Conservation (phyloP, 768 basidiomycete genomes). For the Xerocomus brunneocitrinus region DNA sequence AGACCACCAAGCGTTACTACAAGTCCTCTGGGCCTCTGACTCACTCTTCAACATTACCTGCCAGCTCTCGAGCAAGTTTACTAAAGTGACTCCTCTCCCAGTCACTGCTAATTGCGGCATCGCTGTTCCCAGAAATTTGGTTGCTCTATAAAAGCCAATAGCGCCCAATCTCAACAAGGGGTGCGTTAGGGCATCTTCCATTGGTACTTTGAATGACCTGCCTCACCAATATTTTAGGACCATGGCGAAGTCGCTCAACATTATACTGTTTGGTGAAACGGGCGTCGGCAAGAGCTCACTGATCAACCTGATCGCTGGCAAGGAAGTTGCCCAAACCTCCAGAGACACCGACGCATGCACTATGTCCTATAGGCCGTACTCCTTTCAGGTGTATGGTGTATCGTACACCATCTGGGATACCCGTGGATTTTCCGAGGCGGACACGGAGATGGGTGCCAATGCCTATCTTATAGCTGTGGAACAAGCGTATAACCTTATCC, state of each 20-base stretch:
- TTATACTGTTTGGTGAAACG: constrained; percentile 2
- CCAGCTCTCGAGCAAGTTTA: no score
- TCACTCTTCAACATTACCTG: no score
- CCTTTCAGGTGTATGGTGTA: background rate
- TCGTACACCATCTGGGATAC: constrained; percentile 5
- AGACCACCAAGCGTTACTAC: no score
- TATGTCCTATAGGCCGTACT: background rate
- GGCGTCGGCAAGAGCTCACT: constrained; percentile 2
- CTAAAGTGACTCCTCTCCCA: no score
- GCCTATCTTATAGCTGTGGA: background rate
- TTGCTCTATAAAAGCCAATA: no score
- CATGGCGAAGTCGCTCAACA: constrained; percentile 2
- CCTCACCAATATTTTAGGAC: background rate
- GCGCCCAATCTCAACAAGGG: background rate
- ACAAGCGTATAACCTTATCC: background rate
- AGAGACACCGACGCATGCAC: background rate
- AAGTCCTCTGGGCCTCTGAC: no score
- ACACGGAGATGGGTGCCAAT: background rate
- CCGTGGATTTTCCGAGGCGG: background rate
- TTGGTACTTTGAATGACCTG: background rate
- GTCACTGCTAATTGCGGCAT: no score
- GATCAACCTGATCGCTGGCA: constrained; percentile 3
- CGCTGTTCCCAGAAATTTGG: no score
- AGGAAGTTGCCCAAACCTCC: background rate
- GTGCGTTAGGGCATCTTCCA: background rate